These are phyloP conservation scores for Calonectria leucothoes DNA, from an alignment of 2,329 filamentous ascomycete genomes.

Conservation along the genomic window DNA sequence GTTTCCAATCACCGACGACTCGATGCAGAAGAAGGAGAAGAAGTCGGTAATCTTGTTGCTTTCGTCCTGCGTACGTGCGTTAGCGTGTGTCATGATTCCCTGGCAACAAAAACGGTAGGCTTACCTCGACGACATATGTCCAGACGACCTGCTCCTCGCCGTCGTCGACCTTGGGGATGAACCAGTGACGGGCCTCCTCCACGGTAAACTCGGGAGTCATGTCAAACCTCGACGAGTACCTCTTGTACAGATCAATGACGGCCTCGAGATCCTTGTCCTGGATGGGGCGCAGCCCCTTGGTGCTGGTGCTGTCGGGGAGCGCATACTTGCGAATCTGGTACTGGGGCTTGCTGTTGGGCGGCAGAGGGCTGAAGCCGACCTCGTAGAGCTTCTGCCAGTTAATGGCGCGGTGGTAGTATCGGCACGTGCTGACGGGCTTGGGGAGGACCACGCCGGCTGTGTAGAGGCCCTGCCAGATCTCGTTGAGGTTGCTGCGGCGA, in stretches of 20 bases:
- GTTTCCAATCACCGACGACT: slow-evolving; percentile 90
- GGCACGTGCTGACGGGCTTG: slow-evolving; percentile 90
- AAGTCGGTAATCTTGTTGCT: slow-evolving; percentile 93
- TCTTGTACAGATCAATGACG: slow-evolving; percentile 78
- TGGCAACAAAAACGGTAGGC: slow-evolving; percentile 13
- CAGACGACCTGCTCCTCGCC: slow-evolving; percentile 85
- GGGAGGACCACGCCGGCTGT: slow-evolving; percentile 93
- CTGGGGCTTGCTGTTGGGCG: slow-evolving; percentile 82
- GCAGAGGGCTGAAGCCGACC: slow-evolving; percentile 91
- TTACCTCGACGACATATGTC: slow-evolving; percentile 89
- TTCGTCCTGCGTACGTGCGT: slow-evolving; percentile 54
- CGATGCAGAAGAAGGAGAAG: slow-evolving; percentile 95
- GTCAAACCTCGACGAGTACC: slow-evolving; percentile 84
- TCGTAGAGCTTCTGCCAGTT: slow-evolving; percentile 98
- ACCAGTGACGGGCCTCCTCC: slow-evolving; percentile 89
- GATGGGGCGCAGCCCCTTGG: slow-evolving; percentile 83
- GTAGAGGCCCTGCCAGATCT: slow-evolving; percentile 95
- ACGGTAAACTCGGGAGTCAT: slow-evolving; percentile 84
- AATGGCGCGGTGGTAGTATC: slow-evolving; percentile 93
- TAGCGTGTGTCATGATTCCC: not conserved
- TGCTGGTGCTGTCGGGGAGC: slow-evolving; percentile 79
- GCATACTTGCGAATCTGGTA: slow-evolving; percentile 89
- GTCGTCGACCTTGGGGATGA: slow-evolving; percentile 73
- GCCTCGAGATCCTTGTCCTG: slow-evolving; percentile 80
- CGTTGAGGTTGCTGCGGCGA: slow-evolving; percentile 85